These are phyloP conservation scores for Polytolypa hystricis DNA, from an alignment of 2,329 filamentous ascomycete genomes.

Conservation along the genomic window DNA sequence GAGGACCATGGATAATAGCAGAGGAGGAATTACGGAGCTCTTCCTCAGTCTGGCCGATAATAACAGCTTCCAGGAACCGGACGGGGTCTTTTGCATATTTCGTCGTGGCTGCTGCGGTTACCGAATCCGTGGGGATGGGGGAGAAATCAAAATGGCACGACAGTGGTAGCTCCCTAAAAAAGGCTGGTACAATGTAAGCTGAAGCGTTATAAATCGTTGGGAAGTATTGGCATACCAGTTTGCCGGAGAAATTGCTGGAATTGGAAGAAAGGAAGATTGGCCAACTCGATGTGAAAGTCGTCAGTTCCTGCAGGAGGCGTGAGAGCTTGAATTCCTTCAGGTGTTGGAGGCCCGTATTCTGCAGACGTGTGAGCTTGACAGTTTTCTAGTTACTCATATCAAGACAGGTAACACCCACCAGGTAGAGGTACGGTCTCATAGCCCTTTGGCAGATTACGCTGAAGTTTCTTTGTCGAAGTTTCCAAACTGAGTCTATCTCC, in stretches of 20 bases:
- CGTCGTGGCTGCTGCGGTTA: neutral
- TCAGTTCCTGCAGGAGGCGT: constrained; percentile 1
- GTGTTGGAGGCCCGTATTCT: constrained; percentile 5
- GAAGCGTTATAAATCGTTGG: neutral
- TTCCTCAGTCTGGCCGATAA: neutral
- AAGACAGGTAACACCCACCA: neutral
- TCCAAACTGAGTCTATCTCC: constrained; percentile 1
- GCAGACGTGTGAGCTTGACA: constrained; percentile 1
- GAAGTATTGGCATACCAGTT: constrained; percentile 1
- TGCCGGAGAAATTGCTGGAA: constrained; percentile 3
- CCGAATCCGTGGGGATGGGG: neutral
- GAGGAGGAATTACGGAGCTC: neutral
- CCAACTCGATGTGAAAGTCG: constrained; percentile 3
- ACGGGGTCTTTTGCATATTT: neutral
- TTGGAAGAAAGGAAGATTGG: constrained; percentile 4
- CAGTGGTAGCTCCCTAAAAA: neutral
- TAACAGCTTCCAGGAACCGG: neutral
- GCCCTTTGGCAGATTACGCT: constrained; percentile 4
- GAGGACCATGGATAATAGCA: constrained; percentile 3
- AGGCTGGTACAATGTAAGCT: constrained; percentile 1
- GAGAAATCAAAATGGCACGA: neutral
- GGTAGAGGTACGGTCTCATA: neutral
- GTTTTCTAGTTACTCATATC: neutral
- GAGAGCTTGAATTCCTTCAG: constrained; percentile 5
- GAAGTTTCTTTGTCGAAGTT: constrained; percentile 1